Evolutionary conservation across 2,329 filamentous ascomycete genomes (phyloP), one percentile per base, ranked within the genome.

Genomic region (Chaetomium sp.): DNA sequence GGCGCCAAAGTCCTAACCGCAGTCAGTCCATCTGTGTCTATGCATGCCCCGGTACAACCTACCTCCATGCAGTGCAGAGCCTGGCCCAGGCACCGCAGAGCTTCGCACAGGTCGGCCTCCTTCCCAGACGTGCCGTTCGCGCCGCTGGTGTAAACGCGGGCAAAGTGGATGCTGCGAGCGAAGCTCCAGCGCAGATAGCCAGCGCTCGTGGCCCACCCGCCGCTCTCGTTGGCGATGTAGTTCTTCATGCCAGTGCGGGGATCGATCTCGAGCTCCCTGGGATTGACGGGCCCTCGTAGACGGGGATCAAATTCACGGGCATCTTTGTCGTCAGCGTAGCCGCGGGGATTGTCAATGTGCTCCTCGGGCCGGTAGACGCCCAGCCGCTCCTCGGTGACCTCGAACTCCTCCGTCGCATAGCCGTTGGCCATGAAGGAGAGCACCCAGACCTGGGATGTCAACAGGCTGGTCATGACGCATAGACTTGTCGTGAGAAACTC

Each of bases 171-270:
- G 74, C 88, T 86, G 65, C 90, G 85, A 16, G 83, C 83, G 67
- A 95, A 82, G 71, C 90, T 93, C 77, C 87, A 91, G 70, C 88
- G 87, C 65, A 97, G 83, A 73, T 94, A 97, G 47, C 91, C 93
- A 8, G 91, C 82, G 68, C 93, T 97, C 23, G 95, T 99, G 1
- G 93, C 92, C 91, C 93, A 97, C 49, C 86, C 85, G 4, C 93
- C 92, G 16, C 79, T 81, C 75, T 98, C 94, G 73, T 97, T 98
- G 66, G 94, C 88, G 70, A 99, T 98, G 77, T 99, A 99, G 76
- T 98, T 98, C 78, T 98, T 99, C 94, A 99, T 97, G n/a, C 93
- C 93, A 0, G 91, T 95, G 6, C 84, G 80, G 38, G 80, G 79
- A 72, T 95, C 91, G 63, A 95, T 85, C 65, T 91, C 87, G 23